A percentile compares a stretch with the other conserved stretches of the same genome.
These are phyloP conservation scores for Tolypocladium ophioglossoides DNA, from an alignment of 2,329 filamentous ascomycete genomes.

Conservation along the genomic window DNA sequence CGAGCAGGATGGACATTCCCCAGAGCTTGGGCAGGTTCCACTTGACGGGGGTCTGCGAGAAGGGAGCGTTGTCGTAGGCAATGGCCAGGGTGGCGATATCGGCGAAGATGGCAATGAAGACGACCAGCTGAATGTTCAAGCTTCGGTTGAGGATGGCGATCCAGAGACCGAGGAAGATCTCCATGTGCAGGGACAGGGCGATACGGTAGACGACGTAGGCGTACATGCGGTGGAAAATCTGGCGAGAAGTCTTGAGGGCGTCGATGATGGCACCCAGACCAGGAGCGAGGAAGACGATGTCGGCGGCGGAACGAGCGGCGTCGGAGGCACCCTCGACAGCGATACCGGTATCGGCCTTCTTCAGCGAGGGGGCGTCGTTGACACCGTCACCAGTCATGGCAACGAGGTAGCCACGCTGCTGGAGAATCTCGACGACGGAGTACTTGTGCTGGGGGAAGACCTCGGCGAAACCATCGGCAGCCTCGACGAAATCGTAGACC, in stretches of 20 bases:
- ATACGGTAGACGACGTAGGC: constrained; percentile 95
- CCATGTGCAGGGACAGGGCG: constrained; percentile 79
- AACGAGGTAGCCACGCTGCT: constrained; percentile 86
- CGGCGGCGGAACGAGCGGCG: constrained; percentile 80
- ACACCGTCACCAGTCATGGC: constrained; percentile 96
- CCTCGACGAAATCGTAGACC: constrained; percentile 92
- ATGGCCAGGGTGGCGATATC: constrained; percentile 88
- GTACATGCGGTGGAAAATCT: constrained; percentile 97
- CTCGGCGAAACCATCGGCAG: constrained; percentile 88
- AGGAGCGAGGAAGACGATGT: constrained; percentile 88
- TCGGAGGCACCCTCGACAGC: constrained; percentile 88
- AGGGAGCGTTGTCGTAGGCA: constrained; percentile 87
- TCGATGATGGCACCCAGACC: constrained; percentile 89
- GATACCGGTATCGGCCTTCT: constrained; percentile 95
- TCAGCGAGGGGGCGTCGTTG: constrained; percentile 85
- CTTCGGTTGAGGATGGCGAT: constrained; percentile 78
- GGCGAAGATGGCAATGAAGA: constrained; percentile 92
- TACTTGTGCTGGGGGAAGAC: constrained; percentile 96
- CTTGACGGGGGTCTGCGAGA: constrained; percentile 77
- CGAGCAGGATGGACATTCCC: constrained; percentile 82
- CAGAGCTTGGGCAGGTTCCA: constrained; percentile 93
- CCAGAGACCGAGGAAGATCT: constrained; percentile 87
- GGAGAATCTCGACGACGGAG: constrained; percentile 85
- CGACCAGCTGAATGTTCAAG: constrained; percentile 76
- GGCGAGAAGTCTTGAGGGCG: constrained; percentile 82